Evolutionary conservation across 2,329 filamentous ascomycete species (phyloP).

Genomic region (Arthrobotrys iridis): DNA sequence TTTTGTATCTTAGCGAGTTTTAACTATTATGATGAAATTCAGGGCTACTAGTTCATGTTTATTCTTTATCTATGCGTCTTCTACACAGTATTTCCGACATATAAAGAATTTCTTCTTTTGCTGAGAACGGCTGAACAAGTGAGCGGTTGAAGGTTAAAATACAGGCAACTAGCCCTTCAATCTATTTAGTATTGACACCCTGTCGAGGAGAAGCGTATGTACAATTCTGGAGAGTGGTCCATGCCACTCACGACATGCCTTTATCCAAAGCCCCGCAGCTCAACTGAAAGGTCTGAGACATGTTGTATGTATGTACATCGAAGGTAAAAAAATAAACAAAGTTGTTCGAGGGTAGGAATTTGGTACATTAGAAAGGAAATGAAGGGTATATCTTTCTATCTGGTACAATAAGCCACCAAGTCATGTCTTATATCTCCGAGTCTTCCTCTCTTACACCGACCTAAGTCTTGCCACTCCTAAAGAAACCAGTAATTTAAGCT

Average conservation of each 20-base stretch:
- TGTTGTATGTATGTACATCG: constrained; percentile 36
- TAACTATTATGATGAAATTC: too few relatives aligned
- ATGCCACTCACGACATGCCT: neutral
- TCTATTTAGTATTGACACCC: neutral
- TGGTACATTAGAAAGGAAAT: constrained; percentile 8
- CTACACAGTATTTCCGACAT: too few relatives aligned
- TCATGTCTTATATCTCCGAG: too few relatives aligned
- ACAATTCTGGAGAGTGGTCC: neutral
- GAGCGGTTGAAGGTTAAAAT: too few relatives aligned
- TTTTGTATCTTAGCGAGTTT: too few relatives aligned
- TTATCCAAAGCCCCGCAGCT: neutral
- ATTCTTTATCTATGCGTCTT: too few relatives aligned
- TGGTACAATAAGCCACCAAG: too few relatives aligned
- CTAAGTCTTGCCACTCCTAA: neutral
- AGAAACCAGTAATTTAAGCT: neutral
- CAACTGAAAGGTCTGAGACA: neutral
- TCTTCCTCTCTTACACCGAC: neutral
- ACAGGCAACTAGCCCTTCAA: too few relatives aligned
- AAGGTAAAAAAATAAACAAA: constrained; percentile 12
- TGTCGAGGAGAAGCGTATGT: constrained; percentile 16
- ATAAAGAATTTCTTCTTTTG: too few relatives aligned
- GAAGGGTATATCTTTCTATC: neutral
- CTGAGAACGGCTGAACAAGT: too few relatives aligned
- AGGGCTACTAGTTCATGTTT: too few relatives aligned
- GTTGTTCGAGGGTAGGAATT: neutral